Base-by-base conservation (phyloP, 1,284 basidiomycete genomes). In the Papiliotrema terrestris region DNA sequence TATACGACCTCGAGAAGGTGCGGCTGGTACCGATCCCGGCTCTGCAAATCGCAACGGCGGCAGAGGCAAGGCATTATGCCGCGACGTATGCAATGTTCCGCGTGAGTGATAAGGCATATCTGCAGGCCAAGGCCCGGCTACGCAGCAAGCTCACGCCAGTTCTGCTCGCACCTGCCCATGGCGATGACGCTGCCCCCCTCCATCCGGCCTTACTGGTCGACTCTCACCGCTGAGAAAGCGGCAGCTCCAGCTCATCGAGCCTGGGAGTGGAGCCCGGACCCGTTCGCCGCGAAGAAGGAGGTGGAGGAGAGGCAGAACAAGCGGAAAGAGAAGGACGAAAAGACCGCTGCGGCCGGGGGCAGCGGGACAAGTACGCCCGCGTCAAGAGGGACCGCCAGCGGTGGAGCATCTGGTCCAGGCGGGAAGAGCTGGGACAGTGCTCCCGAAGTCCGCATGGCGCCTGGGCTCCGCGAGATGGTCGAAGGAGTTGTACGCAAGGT, bases 191-290 rank as follows among this genome's bases (percentile, higher is more conserved):
- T 93, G n/a, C 91, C 91, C 15, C 83, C 87, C 5, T 85, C 85
- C 5, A 88, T 89, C 46, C 80, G 86, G 56, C 87, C 91, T 13
- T 94, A 93, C 72, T 94, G 91, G 91, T 82, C 84, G 46, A 81
- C 84, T 62, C 78, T 94, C 8, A 84, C 84, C 17, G 78, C 78
- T 2, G 87, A 89, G 66, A 88, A 89, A 61, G 86, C 86, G 59
- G 77, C 77, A 20, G 80, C 81, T 1, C 83, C 85, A 1, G 81
- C 84, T 1, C 88, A 91, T 73, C 81, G 84, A 68, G 83, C 82
- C 49, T 94, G 91, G 91, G 86, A 90, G 82, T 94, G 88, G 71
- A 81, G 83, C n/a, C 78, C 83, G 6, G 90, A 94, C 76, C 91
- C 91, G 1, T 94, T 93, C 68, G 81, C 83, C 35, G 88, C 89